Evolutionary conservation across 345 rosid species (phyloP), one percentile per base, ranked within the genome.

Genomic region (Bruguiera gymnorhiza): DNA sequence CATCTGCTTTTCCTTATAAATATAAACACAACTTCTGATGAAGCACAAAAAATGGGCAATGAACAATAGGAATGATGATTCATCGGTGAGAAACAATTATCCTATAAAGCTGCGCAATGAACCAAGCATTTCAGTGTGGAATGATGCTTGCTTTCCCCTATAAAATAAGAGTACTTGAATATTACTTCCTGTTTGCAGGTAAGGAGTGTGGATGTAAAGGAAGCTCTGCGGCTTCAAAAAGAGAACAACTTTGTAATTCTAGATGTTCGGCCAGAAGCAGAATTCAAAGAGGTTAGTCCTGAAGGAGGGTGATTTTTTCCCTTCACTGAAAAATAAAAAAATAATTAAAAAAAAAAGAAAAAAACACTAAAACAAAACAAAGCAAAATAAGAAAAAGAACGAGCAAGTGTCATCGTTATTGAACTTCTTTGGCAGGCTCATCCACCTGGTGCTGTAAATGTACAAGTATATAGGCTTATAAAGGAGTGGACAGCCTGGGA

Each of bases 401-500:
- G 60, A 55, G 24, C 15, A 55, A 55, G 23, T 55, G 30, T 55
- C 18, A 21, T 5, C 24, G 29, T 58, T n/a, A 23, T 13, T 68
- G 34, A 60, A 6, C 62, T 23, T 7, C 0, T 62, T 0, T 72
- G 60, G 78, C 60, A 90, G 97, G 91, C 77, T 77, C 97, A 92
- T 76, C 92, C 97, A 34, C 85, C 93, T 0, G 99, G 93, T 65
- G 99, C 98, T 43, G 84, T 90, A 66, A 95, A 92, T 71, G 86
- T 91, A 73, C 97, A 95, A 79, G 84, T 95, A 72, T 95, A 95
- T 62, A 90, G 97, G 75, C 90, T 95, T 37, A 95, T 95, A 77
- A 86, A 87, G 80, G 99, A 95, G 70, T 92, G 97, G 99, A 95
- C 97, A 8, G 84, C 99, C 34, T 95, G 99, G 99, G 99, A 95